Percentiles rank a stretch among this genome's conserved stretches.
Conservation (phyloP, 305 asterid genomes). For the Fraxinus albicans region DNA sequence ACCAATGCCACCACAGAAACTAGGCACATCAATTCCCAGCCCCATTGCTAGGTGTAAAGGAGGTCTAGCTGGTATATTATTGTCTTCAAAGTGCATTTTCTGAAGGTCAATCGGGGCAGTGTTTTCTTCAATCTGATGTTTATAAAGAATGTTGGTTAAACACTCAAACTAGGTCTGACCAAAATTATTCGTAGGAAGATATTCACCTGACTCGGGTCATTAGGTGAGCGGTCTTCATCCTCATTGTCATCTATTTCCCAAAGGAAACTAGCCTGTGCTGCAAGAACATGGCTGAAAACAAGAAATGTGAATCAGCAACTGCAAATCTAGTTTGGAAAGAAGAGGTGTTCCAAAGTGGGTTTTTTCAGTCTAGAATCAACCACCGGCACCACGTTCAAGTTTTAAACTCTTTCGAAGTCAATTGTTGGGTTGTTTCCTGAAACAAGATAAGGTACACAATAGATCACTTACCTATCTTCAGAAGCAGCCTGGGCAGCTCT, state of each 20-base stretch:
- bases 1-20: constrained; percentile 25
- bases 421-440: background rate
- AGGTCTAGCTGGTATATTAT: constrained; percentile 56
- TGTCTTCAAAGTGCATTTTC: constrained; percentile 33
- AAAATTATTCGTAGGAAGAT: constrained; percentile 1
- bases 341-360: background rate
- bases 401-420: background rate
- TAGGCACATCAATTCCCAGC: constrained; percentile 42
- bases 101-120: constrained; percentile 17
- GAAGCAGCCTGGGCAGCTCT: constrained; percentile 63
- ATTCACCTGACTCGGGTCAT: constrained; percentile 32
- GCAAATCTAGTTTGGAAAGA: background rate
- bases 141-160: background rate
- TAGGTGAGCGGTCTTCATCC: constrained; percentile 38
- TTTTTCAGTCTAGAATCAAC: background rate
- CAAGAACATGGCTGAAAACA: constrained; percentile 68
- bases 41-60: constrained; percentile 75
- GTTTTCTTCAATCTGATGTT: constrained; percentile 43
- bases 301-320: background rate
- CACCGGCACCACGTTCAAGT: background rate
- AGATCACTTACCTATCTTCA: constrained; percentile 45
- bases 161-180: background rate
- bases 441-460: constrained; percentile 9
- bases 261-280: constrained; percentile 73
- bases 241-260: constrained; percentile 67